Evolutionary conservation across 805 yeast genomes (phyloP).

Genomic region (Zygoascus bituminiphila): DNA sequence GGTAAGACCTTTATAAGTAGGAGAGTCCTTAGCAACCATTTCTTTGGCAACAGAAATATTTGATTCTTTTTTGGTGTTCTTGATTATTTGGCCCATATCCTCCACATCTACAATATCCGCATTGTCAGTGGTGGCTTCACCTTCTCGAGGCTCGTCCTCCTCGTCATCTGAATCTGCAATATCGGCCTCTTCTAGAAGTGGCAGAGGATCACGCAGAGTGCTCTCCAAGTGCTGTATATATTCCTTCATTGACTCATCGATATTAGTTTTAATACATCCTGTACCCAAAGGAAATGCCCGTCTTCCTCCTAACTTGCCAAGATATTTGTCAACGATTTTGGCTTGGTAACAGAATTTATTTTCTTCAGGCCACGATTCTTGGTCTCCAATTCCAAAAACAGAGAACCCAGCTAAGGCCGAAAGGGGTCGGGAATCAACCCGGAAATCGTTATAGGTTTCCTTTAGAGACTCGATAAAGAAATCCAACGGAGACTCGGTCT

Average conservation of each 20-base stretch:
- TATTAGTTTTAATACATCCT: slow-evolving; percentile 60
- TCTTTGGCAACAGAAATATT: slow-evolving; percentile 43
- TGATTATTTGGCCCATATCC: slow-evolving; percentile 66
- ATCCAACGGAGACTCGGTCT: slow-evolving; percentile 86
- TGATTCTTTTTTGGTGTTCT: slow-evolving; percentile 16
- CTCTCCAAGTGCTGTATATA: slow-evolving; percentile 59
- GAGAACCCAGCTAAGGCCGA: slow-evolving; percentile 65
- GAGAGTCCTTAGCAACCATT: slow-evolving; percentile 86
- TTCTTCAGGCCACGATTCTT: slow-evolving; percentile 64
- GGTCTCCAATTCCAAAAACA: slow-evolving; percentile 82
- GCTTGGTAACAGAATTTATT: slow-evolving; percentile 85
- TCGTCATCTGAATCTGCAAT: slow-evolving; percentile 51
- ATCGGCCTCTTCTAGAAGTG: slow-evolving; percentile 51
- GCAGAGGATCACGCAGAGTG: slow-evolving; percentile 52
- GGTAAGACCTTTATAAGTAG: slow-evolving; percentile 78
- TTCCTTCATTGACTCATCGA: slow-evolving; percentile 49
- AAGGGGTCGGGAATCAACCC: slow-evolving; percentile 77
- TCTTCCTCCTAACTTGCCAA: slow-evolving; percentile 79
- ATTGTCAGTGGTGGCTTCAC: slow-evolving; percentile 32
- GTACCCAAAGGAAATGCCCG: slow-evolving; percentile 77
- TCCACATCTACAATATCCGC: slow-evolving; percentile 68
- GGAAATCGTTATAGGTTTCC: slow-evolving; percentile 77
- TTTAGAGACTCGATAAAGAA: slow-evolving; percentile 71
- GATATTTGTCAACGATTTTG: slow-evolving; percentile 57
- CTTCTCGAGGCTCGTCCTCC: slow-evolving; percentile 22